phyloP scores from a whole-genome alignment of 805 yeast species.

The Candida quercuum region DNA sequence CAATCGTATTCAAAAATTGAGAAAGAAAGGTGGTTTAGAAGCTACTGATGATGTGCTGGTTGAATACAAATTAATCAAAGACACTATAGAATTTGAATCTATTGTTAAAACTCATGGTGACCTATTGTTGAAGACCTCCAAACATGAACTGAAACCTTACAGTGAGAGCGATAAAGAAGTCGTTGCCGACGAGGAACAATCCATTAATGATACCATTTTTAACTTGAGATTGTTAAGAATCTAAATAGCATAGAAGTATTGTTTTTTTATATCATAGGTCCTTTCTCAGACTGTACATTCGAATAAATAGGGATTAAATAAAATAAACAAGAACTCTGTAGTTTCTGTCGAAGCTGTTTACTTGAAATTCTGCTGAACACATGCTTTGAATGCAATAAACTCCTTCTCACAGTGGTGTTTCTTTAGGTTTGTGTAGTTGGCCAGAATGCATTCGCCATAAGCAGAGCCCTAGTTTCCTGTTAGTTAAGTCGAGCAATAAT shows the following conservation, averaged over 20 bases:
- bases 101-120: constrained; percentile 62
- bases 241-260: constrained; percentile 25
- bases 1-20: constrained; percentile 94
- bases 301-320: not conserved
- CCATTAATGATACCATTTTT: constrained; percentile 74
- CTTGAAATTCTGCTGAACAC: constrained; percentile 33
- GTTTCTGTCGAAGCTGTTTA: constrained; percentile 15
- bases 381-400: constrained; percentile 42
- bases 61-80: constrained; percentile 62
- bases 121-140: constrained; percentile 71
- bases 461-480: constrained; percentile 30
- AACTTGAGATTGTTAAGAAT: constrained; percentile 71
- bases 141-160: constrained; percentile 42
- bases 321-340: not conserved
- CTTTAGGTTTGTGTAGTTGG: constrained; percentile 42
- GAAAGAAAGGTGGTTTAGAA: constrained; percentile 92
- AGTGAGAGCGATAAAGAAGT: constrained; percentile 41
- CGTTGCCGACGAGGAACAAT: constrained; percentile 85
- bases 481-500: not conserved
- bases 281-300: too few species aligned
- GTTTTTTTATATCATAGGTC: not conserved
- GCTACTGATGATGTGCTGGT: constrained; percentile 94
- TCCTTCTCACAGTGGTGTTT: constrained; percentile 50
- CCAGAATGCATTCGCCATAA: constrained; percentile 53
- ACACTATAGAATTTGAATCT: constrained; percentile 55